Evolutionary conservation across 768 basidiomycete genomes (phyloP).

Genomic region (Leucosporidium scottii): DNA sequence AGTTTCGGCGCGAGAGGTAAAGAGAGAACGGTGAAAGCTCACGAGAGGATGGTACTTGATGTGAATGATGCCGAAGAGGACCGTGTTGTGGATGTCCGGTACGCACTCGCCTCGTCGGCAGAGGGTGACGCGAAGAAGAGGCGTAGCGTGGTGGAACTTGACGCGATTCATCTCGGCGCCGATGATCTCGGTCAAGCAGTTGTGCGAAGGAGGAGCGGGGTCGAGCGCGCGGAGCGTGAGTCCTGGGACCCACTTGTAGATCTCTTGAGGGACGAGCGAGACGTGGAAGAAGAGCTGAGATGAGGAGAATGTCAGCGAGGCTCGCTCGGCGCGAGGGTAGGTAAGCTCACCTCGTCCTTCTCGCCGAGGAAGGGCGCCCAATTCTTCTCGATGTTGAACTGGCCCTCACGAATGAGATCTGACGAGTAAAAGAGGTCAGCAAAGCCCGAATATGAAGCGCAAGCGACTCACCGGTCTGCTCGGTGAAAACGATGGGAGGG

Average conservation of each 20-base stretch:
- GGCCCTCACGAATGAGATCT: conserved; percentile 7
- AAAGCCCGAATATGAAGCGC: too few species aligned
- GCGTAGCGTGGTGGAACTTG: conserved; percentile 24
- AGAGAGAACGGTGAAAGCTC: neutral
- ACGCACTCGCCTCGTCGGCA: conserved; percentile 25
- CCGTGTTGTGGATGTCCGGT: conserved; percentile 24
- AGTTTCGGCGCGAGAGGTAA: neutral
- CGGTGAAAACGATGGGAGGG: conserved; percentile 11
- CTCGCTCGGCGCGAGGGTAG: neutral
- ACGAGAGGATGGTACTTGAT: conserved; percentile 24
- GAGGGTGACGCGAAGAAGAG: conserved; percentile 17
- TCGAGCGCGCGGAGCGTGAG: conserved; percentile 19
- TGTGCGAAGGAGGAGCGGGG: conserved; percentile 15
- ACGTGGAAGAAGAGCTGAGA: conserved; percentile 25
- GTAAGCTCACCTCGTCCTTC: conserved; percentile 9
- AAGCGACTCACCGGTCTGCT: conserved; percentile 14
- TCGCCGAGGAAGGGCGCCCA: conserved; percentile 4
- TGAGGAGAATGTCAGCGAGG: neutral
- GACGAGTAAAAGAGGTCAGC: neutral
- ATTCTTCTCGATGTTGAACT: conserved; percentile 20
- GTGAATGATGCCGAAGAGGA: conserved; percentile 22
- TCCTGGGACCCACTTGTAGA: conserved; percentile 17
- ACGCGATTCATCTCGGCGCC: conserved; percentile 21
- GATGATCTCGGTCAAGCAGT: conserved; percentile 22
- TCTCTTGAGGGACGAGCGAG: conserved; percentile 20